Base-by-base conservation (phyloP, 2,329 filamentous ascomycete genomes). In the Raffaelea arxii region DNA sequence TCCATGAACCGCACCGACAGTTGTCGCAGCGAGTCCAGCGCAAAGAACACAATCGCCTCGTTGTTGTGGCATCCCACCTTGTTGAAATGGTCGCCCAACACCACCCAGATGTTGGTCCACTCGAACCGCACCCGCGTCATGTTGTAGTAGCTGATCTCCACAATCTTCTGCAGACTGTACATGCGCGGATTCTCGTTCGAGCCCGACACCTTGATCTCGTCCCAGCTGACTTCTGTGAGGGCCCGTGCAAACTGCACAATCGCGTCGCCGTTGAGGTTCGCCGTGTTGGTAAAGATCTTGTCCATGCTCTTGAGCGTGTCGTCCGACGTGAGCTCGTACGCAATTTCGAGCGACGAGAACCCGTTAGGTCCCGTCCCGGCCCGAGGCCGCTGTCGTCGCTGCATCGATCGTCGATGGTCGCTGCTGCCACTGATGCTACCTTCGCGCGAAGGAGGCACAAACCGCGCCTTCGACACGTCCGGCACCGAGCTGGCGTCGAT, bases 101-200 rank as follows among this genome's bases (percentile, higher is more conserved):
- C 86, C 52, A 86, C 86, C 92, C 92, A 99, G 49, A 98, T 95
- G 57, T 85, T 91, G 12, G 86, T 94, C 92, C 92, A 98, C 62
- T 98, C 92, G 57, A 97, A 97, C 57, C 92, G 84, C 30, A 98
- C 91, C 72, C 92, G 82, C 49, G 87, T 89, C 92, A 98, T 98
- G 69, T 98, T 98, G 78, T 98, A 98, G 65, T 95, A 96, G 63
- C 88, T 94, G 64, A 98, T 97, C 65, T 98, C 92, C 16, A 98
- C 94, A 52, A 98, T 79, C 65, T 98, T 98, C 61, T 98, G 92
- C 51, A 98, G 70, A 67, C 90, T 96, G 73, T 96, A 98, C 9
- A 91, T 98, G 46, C 94, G 81, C 11, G 92, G 92, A 21, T 88
- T 94, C 50, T 98, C 92, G 59, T 91, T 96, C 47, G 91, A 87